Percentiles rank a stretch among this genome's conserved stretches.
phyloP scores from a whole-genome alignment of 1,139 yeast species.

The Debaryomyces singareniensis region DNA sequence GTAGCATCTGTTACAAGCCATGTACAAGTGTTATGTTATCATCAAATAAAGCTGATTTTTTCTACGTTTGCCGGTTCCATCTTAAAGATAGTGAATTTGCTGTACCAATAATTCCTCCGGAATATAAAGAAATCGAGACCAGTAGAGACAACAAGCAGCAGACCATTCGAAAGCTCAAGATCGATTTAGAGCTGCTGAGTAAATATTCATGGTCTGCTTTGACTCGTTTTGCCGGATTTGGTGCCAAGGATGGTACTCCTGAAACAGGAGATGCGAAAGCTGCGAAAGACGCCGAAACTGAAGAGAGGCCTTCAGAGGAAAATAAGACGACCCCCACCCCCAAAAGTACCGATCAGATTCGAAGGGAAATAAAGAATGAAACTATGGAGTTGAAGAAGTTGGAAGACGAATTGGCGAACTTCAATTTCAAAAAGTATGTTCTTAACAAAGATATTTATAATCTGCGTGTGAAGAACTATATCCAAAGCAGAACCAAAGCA shows the following conservation, averaged over 20 bases:
- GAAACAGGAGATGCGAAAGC: constrained; percentile 9
- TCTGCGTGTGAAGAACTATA: constrained; percentile 40
- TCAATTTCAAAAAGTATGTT: constrained; percentile 39
- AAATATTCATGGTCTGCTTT: constrained; percentile 15
- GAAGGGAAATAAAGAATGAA: constrained; percentile 12
- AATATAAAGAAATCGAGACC: constrained; percentile 38
- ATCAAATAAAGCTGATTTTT: constrained; percentile 49
- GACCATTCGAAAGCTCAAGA: constrained; percentile 2
- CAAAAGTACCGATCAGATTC: constrained; percentile 7
- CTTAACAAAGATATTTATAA: constrained; percentile 49
- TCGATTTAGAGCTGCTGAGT: constrained; percentile 9
- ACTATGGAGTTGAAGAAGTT: constrained; percentile 17
- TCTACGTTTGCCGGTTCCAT: constrained; percentile 65
- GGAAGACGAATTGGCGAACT: constrained; percentile 15
- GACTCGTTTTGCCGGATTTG: constrained; percentile 6
- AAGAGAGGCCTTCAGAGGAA: constrained; percentile 4
- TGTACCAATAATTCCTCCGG: constrained; percentile 40
- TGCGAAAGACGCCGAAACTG: constrained; percentile 4
- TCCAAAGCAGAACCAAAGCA: constrained; percentile 31
- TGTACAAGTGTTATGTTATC: constrained; percentile 56
- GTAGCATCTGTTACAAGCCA: constrained; percentile 65
- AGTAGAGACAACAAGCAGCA: constrained; percentile 19
- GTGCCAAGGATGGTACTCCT: constrained; percentile 4
- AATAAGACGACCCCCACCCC: constrained; percentile 1
- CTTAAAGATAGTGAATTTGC: constrained; percentile 60